A percentile compares a stretch with the other conserved stretches of the same genome.
These are phyloP conservation scores for Diaporthe velutina DNA, from an alignment of 2,329 filamentous ascomycete species.

Conservation along the genomic window DNA sequence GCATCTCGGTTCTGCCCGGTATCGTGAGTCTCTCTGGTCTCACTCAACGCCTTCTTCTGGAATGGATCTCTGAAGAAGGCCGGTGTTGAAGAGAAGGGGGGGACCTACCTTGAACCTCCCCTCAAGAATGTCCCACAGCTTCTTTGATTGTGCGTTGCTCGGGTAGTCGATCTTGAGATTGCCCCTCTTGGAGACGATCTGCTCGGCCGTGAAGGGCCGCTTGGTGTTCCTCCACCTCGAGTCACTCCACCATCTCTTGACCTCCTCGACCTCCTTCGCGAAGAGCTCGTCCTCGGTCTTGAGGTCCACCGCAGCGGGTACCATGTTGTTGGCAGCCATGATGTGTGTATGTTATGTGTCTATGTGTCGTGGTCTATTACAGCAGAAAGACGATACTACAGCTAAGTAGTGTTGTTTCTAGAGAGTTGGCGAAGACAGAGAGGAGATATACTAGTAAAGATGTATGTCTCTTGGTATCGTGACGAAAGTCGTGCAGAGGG, in stretches of 20 bases:
- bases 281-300: constrained; percentile 75
- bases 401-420: constrained; percentile 21
- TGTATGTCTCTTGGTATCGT: constrained; percentile 3
- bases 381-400: background rate
- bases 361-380: constrained; percentile 4
- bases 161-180: constrained; percentile 92
- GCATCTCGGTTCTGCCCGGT: constrained; percentile 78
- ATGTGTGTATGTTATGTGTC: constrained; percentile 43
- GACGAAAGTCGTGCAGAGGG: background rate
- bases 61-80: background rate
- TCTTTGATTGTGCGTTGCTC: constrained; percentile 90
- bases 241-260: constrained; percentile 95
- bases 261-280: constrained; percentile 84
- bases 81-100: background rate
- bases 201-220: constrained; percentile 93
- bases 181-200: constrained; percentile 96
- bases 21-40: background rate
- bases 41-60: background rate
- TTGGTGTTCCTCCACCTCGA: constrained; percentile 94
- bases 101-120: constrained; percentile 80
- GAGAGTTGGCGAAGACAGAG: constrained; percentile 10
- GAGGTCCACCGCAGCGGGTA: constrained; percentile 67
- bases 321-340: constrained; percentile 75
- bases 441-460: background rate
- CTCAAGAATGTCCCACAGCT: constrained; percentile 94